These are phyloP conservation scores for Amesomyces nigricolor DNA, from an alignment of 2,329 filamentous ascomycete species.

Conservation along the genomic window DNA sequence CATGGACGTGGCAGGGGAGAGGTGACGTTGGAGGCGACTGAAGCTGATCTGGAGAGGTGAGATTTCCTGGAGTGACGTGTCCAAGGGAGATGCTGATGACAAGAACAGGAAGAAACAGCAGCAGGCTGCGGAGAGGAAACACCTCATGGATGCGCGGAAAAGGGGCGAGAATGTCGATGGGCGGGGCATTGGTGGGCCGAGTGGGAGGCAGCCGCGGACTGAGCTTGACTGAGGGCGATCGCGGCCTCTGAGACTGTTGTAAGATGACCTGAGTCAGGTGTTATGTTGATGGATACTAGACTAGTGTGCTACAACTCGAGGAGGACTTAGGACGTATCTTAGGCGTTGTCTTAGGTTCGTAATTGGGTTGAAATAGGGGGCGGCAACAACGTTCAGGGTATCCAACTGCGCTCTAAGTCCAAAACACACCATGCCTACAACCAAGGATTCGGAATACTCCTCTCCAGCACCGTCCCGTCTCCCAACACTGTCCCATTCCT, in stretches of 20 bases:
- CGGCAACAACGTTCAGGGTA: not conserved
- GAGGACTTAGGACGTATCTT: not conserved
- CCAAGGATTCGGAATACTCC: conserved; percentile 26
- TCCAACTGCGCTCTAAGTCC: not conserved
- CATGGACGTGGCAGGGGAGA: conserved; percentile 21
- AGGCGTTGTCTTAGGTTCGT: not conserved
- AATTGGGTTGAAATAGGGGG: not conserved
- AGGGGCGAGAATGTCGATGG: conserved; percentile 21
- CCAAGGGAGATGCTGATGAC: not conserved
- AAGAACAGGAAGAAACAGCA: conserved; percentile 20
- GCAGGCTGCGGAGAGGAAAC: conserved; percentile 19
- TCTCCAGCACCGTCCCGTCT: conserved; percentile 28
- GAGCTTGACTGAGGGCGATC: conserved; percentile 3
- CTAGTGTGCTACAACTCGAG: no score
- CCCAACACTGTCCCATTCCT: conserved; percentile 20
- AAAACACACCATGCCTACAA: not conserved
- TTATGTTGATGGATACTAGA: no score
- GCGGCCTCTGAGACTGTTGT: no score
- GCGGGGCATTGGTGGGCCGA: conserved; percentile 1
- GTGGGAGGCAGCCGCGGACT: conserved; percentile 11
- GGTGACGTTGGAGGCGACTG: conserved; percentile 16
- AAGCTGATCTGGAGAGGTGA: conserved; percentile 24
- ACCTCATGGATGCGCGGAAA: conserved; percentile 18
- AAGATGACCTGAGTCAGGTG: no score
- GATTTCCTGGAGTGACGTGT: not conserved